Evolutionary conservation across 495 filamentous ascomycete species (phyloP).

Genomic region (Penicillium tannophilum): DNA sequence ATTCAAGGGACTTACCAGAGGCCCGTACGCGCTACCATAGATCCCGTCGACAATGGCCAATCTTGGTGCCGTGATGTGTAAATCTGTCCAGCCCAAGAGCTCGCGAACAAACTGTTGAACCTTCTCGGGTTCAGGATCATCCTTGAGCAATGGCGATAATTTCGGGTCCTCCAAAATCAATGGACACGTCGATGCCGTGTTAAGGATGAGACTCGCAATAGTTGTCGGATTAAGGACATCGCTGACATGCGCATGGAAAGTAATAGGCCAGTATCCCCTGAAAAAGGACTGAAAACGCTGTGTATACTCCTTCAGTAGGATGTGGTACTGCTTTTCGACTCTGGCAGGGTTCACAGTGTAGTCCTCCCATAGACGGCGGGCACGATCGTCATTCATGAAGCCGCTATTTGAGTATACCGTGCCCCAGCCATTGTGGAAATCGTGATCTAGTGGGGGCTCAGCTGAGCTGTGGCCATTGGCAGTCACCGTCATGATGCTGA

Average conservation of each 20-base stretch:
- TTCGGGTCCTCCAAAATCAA: constrained; percentile 3
- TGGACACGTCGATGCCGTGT: constrained; percentile 12
- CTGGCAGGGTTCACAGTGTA: constrained; percentile 1
- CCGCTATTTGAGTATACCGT: constrained; percentile 7
- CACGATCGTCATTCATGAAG: constrained; percentile 4
- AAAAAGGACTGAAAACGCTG: constrained; percentile 8
- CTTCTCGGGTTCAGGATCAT: constrained; percentile 9
- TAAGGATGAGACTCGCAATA: constrained; percentile 5
- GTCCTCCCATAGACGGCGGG: constrained; percentile 5
- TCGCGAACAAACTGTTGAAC: constrained; percentile 7
- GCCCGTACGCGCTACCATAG: constrained; percentile 10
- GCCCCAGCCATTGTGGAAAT: constrained; percentile 12
- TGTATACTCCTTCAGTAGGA: constrained; percentile 10
- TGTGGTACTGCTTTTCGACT: constrained; percentile 11
- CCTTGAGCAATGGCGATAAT: constrained; percentile 7
- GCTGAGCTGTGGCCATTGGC: too few relatives aligned
- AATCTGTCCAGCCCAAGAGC: constrained; percentile 6
- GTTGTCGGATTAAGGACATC: constrained; percentile 12
- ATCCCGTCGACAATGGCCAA: constrained; percentile 12
- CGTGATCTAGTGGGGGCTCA: constrained; percentile 7
- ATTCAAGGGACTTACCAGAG: constrained; percentile 4
- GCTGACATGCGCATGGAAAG: constrained; percentile 11
- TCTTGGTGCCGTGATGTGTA: constrained; percentile 1
- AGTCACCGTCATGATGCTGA: too few relatives aligned
- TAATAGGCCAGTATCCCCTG: constrained; percentile 11